Conservation (phyloP, 441 rosid genomes). For the Erodium texanum region DNA sequence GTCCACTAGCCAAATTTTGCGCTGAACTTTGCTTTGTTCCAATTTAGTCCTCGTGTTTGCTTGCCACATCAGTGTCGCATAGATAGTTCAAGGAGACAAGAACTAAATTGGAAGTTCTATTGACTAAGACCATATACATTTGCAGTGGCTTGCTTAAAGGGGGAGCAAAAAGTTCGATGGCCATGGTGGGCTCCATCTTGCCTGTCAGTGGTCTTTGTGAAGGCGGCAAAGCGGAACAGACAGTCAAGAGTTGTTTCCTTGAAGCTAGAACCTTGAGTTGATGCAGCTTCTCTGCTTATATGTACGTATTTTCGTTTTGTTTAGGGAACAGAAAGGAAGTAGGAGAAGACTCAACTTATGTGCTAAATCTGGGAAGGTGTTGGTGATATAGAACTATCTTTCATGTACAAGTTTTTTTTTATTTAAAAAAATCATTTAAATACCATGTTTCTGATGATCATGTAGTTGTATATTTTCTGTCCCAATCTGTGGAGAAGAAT, state of each 20-base stretch:
- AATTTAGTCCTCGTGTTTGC: too few relatives aligned
- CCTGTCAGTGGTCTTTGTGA: slow-evolving; percentile 65
- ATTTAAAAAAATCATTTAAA: too few relatives aligned
- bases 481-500: slow-evolving; percentile 19
- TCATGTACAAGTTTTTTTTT: slow-evolving; percentile 1
- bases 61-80: too few relatives aligned
- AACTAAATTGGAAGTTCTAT: too few relatives aligned
- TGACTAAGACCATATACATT: slow-evolving; percentile 13
- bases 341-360: slow-evolving; percentile 21
- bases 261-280: slow-evolving; percentile 76
- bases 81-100: too few relatives aligned
- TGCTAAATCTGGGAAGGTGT: slow-evolving; percentile 14
- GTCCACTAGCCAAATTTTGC: too few relatives aligned
- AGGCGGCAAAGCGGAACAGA: slow-evolving; percentile 86
- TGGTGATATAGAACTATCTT: slow-evolving; percentile 2
- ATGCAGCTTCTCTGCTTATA: slow-evolving; percentile 20
- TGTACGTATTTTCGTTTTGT: slow-evolving; percentile 39
- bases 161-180: slow-evolving; percentile 87
- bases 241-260: slow-evolving; percentile 90
- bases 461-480: slow-evolving; percentile 19
- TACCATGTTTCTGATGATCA: slow-evolving; percentile 21
- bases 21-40: too few relatives aligned
- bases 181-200: slow-evolving; percentile 99
- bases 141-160: slow-evolving; percentile 94
- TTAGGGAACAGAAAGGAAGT: slow-evolving; percentile 21